phyloP scores from a whole-genome alignment of 352 stramenopile genomes.

The Globisporangium carolinianum region DNA sequence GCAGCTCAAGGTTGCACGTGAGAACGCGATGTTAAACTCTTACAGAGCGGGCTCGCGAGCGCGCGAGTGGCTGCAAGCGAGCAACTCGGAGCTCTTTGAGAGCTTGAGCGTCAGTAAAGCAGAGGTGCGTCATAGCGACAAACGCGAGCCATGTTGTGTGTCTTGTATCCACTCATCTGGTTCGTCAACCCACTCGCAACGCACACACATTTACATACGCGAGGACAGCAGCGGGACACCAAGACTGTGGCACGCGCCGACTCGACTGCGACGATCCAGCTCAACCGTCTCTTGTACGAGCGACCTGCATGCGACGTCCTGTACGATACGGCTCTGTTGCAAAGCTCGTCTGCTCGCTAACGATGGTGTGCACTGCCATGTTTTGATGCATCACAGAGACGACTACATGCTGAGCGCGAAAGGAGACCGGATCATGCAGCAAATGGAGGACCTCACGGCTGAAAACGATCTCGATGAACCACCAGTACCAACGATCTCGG shows the following conservation, averaged over 20 bases:
- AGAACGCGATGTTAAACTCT: background rate
- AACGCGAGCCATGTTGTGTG: background rate
- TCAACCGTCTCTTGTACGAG: constrained; percentile 37
- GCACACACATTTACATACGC: background rate
- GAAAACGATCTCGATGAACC: constrained; percentile 1
- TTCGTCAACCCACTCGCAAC: background rate
- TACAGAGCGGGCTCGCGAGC: background rate
- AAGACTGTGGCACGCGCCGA: background rate
- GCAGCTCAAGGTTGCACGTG: background rate
- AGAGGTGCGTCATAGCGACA: constrained; percentile 2
- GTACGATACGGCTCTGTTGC: background rate
- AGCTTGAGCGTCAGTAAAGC: too few relatives aligned
- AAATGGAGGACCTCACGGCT: constrained; percentile 34
- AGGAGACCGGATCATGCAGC: constrained; percentile 36
- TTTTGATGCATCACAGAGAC: constrained; percentile 15
- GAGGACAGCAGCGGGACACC: too few relatives aligned
- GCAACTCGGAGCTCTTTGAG: constrained; percentile 2
- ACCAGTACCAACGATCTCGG: background rate
- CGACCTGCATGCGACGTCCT: background rate
- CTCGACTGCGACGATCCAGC: constrained; percentile 15
- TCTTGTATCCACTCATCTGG: background rate
- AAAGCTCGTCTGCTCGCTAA: background rate
- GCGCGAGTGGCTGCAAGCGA: background rate
- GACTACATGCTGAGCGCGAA: constrained; percentile 43
- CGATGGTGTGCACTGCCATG: background rate